phyloP scores from a whole-genome alignment of 805 yeast species.

The Metschnikowia matae region DNA sequence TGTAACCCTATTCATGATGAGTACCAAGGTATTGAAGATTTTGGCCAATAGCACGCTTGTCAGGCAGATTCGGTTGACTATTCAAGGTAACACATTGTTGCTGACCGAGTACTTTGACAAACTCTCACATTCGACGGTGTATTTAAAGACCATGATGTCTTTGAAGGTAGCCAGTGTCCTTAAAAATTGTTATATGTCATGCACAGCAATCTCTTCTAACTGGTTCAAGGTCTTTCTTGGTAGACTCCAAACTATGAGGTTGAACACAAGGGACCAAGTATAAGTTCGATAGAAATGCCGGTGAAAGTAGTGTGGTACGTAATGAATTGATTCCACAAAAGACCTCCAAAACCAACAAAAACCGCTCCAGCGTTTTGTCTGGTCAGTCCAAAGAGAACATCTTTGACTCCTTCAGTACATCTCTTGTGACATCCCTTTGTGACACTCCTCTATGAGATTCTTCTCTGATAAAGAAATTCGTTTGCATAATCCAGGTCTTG shows the following conservation, averaged over 20 bases:
- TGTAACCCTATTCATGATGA: constrained; percentile 34
- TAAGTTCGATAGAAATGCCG: constrained; percentile 33
- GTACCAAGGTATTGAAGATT: constrained; percentile 32
- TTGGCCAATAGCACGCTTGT: constrained; percentile 32
- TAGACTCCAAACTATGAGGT: constrained; percentile 70
- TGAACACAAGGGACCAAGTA: constrained; percentile 49
- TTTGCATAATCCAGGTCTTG: too few species aligned
- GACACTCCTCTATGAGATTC: too few species aligned
- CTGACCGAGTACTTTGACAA: constrained; percentile 27
- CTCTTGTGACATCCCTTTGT: too few species aligned
- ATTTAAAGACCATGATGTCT: constrained; percentile 12
- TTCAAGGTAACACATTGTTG: constrained; percentile 22
- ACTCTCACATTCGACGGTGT: constrained; percentile 17
- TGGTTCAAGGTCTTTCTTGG: constrained; percentile 72
- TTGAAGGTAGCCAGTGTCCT: constrained; percentile 9
- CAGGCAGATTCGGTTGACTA: constrained; percentile 34
- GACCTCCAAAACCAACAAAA: constrained; percentile 42
- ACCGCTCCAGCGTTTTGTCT: constrained; percentile 35
- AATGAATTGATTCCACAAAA: constrained; percentile 42
- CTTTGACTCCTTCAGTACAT: too few species aligned
- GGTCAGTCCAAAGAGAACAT: constrained; percentile 43
- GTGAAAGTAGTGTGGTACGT: constrained; percentile 22
- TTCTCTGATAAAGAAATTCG: too few species aligned
- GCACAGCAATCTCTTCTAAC: constrained; percentile 31
- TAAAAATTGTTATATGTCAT: constrained; percentile 29